A percentile compares a stretch with the other conserved stretches of the same genome.
phyloP scores from a whole-genome alignment of 345 rosid genomes.

The Rhodomyrtus tomentosa region DNA sequence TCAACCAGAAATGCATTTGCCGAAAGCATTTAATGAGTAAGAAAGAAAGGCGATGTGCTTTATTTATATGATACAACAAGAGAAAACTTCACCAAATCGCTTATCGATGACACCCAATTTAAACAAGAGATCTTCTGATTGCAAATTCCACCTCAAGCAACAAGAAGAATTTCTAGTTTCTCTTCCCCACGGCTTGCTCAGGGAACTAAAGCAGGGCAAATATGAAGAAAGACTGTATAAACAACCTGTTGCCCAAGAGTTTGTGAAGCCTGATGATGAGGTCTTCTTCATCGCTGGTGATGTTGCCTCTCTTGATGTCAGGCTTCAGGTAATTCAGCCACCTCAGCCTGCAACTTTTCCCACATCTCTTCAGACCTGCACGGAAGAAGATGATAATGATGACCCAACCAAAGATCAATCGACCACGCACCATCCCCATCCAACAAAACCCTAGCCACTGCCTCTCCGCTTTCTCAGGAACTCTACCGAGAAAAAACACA shows the following conservation, averaged over 20 bases:
- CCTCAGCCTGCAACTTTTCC: conserved; percentile 27
- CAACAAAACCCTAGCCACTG: background rate
- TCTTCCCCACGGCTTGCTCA: background rate
- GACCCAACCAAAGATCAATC: background rate
- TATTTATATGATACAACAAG: background rate
- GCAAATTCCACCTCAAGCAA: background rate
- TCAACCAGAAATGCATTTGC: background rate
- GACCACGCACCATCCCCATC: too few relatives aligned
- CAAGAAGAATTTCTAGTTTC: background rate
- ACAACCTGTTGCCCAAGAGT: conserved; percentile 23
- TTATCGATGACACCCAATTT: background rate
- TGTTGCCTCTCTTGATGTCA: conserved; percentile 26
- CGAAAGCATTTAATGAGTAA: background rate
- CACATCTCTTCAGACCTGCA: conserved; percentile 21
- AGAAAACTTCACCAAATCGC: background rate
- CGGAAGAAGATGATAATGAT: background rate
- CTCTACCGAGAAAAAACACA: background rate
- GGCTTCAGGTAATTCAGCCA: conserved; percentile 26
- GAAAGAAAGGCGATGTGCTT: background rate
- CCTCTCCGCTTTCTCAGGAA: background rate
- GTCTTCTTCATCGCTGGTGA: conserved; percentile 19
- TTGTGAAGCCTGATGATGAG: conserved; percentile 25
- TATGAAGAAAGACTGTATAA: background rate
- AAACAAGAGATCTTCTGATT: background rate
- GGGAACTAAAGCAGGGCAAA: background rate